Evolutionary conservation across 2,329 filamentous ascomycete species (phyloP).

Genomic region (Penicillium sp.): DNA sequence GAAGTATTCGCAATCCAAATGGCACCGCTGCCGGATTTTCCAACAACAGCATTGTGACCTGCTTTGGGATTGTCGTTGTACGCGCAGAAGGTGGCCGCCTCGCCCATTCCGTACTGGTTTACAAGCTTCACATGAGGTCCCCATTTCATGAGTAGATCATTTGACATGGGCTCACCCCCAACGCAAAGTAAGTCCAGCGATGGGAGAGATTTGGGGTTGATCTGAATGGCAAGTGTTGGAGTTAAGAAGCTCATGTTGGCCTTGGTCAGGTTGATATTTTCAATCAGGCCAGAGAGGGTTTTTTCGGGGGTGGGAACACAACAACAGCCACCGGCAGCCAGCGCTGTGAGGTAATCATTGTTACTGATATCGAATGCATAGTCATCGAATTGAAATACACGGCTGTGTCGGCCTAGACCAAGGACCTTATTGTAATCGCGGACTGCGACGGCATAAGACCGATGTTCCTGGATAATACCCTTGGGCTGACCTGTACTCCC

Average conservation of each 20-base stretch:
- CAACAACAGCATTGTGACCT: constrained; percentile 15
- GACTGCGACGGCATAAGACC: constrained; percentile 22
- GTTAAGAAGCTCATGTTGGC: constrained; percentile 28
- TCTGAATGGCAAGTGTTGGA: constrained; percentile 24
- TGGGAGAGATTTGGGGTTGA: constrained; percentile 20
- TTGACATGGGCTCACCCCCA: constrained; percentile 27
- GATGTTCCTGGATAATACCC: constrained; percentile 28
- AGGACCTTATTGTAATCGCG: constrained; percentile 21
- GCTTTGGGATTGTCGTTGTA: constrained; percentile 19
- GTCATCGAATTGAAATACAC: constrained; percentile 28
- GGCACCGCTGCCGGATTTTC: constrained; percentile 18
- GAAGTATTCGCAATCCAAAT: constrained; percentile 31
- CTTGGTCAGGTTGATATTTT: constrained; percentile 16
- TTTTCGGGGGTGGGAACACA: constrained; percentile 21
- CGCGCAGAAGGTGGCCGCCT: constrained; percentile 25
- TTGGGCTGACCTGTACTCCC: constrained; percentile 30
- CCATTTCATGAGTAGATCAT: constrained; percentile 24
- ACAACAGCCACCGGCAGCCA: constrained; percentile 26
- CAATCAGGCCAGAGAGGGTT: constrained; percentile 10
- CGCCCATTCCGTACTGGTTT: constrained; percentile 32
- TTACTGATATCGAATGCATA: constrained; percentile 33
- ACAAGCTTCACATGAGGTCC: constrained; percentile 12
- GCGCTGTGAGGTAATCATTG: constrained; percentile 23
- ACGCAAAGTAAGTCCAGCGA: constrained; percentile 24
- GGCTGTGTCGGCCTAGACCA: constrained; percentile 16